phyloP scores from a whole-genome alignment of 2,329 filamentous ascomycete genomes.

The Apiospora sp. region DNA sequence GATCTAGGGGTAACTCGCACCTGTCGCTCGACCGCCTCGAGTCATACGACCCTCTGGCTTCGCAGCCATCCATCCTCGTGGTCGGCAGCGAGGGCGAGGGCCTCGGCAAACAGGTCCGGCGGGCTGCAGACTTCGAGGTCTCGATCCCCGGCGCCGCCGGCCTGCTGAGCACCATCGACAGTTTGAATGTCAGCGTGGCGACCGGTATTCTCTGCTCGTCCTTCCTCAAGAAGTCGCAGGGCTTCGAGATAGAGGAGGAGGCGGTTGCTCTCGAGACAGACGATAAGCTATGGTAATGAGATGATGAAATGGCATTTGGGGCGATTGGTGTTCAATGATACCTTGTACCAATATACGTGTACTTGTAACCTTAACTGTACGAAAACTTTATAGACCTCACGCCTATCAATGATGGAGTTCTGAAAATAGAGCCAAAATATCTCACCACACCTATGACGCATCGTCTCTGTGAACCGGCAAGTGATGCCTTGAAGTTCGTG shows the following conservation, averaged over 20 bases:
- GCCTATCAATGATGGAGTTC: neutral
- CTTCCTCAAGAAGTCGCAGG: constrained; percentile 59
- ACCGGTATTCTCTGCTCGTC: constrained; percentile 77
- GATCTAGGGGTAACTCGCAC: constrained; percentile 49
- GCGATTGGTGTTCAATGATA: neutral
- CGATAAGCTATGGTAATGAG: constrained; percentile 24
- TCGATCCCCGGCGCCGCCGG: constrained; percentile 68
- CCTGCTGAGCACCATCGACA: constrained; percentile 73
- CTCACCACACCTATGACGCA: neutral
- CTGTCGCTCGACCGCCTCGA: constrained; percentile 60
- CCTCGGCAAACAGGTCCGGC: constrained; percentile 69
- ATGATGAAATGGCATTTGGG: neutral
- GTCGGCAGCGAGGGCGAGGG: constrained; percentile 85
- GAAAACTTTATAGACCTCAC: neutral
- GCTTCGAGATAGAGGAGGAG: constrained; percentile 15
- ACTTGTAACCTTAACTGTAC: constrained; percentile 10
- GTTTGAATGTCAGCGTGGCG: constrained; percentile 92
- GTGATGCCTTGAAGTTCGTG: neutral
- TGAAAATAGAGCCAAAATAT: neutral
- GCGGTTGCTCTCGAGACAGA: neutral
- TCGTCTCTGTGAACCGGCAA: too few species aligned
- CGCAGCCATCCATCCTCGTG: constrained; percentile 78
- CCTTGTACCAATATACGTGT: neutral
- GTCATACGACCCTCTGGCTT: constrained; percentile 58
- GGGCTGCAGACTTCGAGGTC: constrained; percentile 69